A percentile compares a stretch with the other conserved stretches of the same genome.
phyloP scores from a whole-genome alignment of 1,139 yeast genomes.

The Candida frijolesensis region DNA sequence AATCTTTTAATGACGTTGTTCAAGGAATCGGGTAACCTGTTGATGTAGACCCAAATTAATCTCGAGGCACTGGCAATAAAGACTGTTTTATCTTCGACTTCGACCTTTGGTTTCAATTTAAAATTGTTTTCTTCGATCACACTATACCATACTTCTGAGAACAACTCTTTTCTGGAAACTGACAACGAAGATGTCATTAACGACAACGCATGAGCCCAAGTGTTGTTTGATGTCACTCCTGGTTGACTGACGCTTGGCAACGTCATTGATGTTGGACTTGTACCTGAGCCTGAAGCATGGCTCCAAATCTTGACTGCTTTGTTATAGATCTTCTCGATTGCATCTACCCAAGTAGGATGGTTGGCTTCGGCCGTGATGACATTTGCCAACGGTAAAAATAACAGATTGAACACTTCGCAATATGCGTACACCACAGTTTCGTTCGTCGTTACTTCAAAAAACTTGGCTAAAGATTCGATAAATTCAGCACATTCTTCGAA shows the following conservation, averaged over 20 bases:
- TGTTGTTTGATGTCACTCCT: constrained; percentile 29
- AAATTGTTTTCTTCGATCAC: constrained; percentile 56
- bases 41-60: constrained; percentile 85
- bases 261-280: constrained; percentile 5
- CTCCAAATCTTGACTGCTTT: constrained; percentile 48
- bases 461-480: constrained; percentile 80
- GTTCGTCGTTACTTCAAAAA: constrained; percentile 67
- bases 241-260: constrained; percentile 9
- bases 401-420: constrained; percentile 76
- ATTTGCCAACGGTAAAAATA: constrained; percentile 82
- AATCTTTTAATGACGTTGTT: constrained; percentile 74
- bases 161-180: constrained; percentile 79
- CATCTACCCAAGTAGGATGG: constrained; percentile 93
- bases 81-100: constrained; percentile 60
- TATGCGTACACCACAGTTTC: constrained; percentile 72
- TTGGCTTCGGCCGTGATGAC: constrained; percentile 90
- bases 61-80: constrained; percentile 70
- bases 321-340: constrained; percentile 63
- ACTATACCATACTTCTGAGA: constrained; percentile 72
- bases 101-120: constrained; percentile 42
- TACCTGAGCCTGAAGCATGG: constrained; percentile 12
- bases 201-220: constrained; percentile 75
- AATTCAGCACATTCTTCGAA: constrained; percentile 95
- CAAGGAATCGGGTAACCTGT: constrained; percentile 83
- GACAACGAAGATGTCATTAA: constrained; percentile 74